These are phyloP conservation scores for Lepidium africanum DNA, from an alignment of 345 rosid species.

Conservation along the genomic window DNA sequence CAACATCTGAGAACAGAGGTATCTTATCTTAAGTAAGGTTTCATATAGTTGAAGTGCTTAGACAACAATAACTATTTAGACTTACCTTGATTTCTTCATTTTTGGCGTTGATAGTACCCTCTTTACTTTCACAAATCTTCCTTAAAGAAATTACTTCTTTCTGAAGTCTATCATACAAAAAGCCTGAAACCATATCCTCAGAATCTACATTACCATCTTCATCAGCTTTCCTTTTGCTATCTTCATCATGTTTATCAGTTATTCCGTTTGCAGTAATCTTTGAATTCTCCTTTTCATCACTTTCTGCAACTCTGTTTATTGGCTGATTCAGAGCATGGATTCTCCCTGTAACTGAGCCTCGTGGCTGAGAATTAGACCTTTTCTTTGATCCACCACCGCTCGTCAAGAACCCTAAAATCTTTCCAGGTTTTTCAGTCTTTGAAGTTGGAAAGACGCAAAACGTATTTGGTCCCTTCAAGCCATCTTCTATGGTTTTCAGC, in stretches of 20 bases:
- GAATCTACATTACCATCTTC: slow-evolving; percentile 27
- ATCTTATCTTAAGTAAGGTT: background rate
- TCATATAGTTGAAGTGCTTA: background rate
- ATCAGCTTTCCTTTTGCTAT: slow-evolving; percentile 11
- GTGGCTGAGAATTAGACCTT: slow-evolving; percentile 64
- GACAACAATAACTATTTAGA: background rate
- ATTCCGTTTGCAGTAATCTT: slow-evolving; percentile 30
- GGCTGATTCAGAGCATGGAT: slow-evolving; percentile 40
- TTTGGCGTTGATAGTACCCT: slow-evolving; percentile 44
- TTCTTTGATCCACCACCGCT: slow-evolving; percentile 53
- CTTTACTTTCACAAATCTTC: slow-evolving; percentile 61
- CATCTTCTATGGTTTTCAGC: slow-evolving; percentile 72
- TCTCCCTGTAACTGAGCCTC: slow-evolving; percentile 39
- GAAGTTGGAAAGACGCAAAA: slow-evolving; percentile 28
- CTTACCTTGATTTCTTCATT: slow-evolving; percentile 77
- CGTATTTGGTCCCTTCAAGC: slow-evolving; percentile 41
- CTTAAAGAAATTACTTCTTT: slow-evolving; percentile 69
- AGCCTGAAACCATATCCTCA: slow-evolving; percentile 73
- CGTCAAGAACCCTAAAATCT: slow-evolving; percentile 62
- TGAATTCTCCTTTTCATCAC: slow-evolving; percentile 54
- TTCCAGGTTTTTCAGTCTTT: slow-evolving; percentile 46
- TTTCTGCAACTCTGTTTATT: slow-evolving; percentile 37
- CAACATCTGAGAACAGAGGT: slow-evolving; percentile 45
- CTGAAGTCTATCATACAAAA: slow-evolving; percentile 80
- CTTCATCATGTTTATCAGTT: slow-evolving; percentile 16